Evolutionary conservation across 352 stramenopile genomes (phyloP), one percentile per base, ranked within the genome.

Genomic region (Globisporangium alternatum): DNA sequence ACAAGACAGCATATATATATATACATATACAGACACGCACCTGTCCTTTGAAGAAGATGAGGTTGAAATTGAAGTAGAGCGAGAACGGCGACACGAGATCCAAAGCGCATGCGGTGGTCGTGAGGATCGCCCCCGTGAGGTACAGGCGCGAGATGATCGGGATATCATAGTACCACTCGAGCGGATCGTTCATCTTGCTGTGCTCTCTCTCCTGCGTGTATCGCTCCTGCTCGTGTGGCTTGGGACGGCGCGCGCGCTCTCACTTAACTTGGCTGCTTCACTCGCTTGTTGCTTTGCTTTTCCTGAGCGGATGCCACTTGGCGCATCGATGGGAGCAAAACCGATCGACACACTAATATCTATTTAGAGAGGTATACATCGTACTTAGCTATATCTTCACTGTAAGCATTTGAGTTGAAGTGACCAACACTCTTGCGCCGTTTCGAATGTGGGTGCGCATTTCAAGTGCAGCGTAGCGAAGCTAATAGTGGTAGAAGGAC

Each of bases 141-240:
- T 99, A 99, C 17, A 98, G 72, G 33, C 97, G 81, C 41, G 96
- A 99, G 68, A 99, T 89, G n/a, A 98, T 66, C 39, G 98, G 98
- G 68, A 99, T 99, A 70, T 99, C 97, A 73, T 97, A 96, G 79
- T 99, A 99, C 97, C 97, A 99, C 72, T 90, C 85, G 63, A 96
- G 77, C 48, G 88, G 85, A 62, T 95, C 86, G 72, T 93, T 94
- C 85, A 94, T 94, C 33, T n/a, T 70, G 25, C 45, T 53, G n/a
- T 30, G 31, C 59, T 54, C 52, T 48, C 25, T 56, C 52, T 28
- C 21, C 19, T 53, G 33, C 10, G 37, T 19, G 17, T 21, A 53
- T 43, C 10, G 22, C n/a, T 37, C n/a, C 28, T 48, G 13, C 17
- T 28, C 21, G 21, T 65, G 33, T 19, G 15, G 7, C 21, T 55